Base-by-base conservation (phyloP, 2,329 filamentous ascomycete genomes). In the Ophiostoma pallidulum region DNA sequence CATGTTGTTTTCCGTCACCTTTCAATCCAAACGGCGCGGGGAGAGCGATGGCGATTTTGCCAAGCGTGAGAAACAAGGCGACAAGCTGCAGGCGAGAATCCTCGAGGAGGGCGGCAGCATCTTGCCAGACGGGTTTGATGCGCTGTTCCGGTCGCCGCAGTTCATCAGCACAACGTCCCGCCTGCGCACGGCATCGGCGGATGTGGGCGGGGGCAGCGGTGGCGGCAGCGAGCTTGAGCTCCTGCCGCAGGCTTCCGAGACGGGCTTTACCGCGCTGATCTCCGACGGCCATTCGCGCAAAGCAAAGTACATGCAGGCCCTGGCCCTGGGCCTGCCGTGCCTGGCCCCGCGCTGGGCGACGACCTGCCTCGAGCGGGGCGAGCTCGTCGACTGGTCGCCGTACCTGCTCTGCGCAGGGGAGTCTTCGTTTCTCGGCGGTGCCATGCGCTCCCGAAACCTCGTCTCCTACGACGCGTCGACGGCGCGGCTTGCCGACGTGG, bases 231-330 rank as follows among this genome's bases (percentile, higher is more conserved):
- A 64, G 3, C 65, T 92, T 16, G 68, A 63, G 1, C 70, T 94
- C 1, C 78, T 68, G 2, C 54, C 69, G 10, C 62, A 69, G 19
- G 75, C 75, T 19, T 59, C 67, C 31, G 66, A 73, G 2, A 69
- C 81, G 1, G 83, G 86, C 0, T 97, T 98, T 59, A 80, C 86
- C 0, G 90, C 88, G 4, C 69, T 97, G 13, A 86, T 98, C 51
- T 84, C 90, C 0, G 87, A 97, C 59, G 77, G 79, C 4, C 85
- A 95, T 62, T 92, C 86, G 7, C 80, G 91, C 40, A 89, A 88
- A 53, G 78, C 82, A 42, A 98, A 97, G 62, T 96, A 92, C 63
- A 86, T 97, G 73, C 90, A 97, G 66, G 92, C 92, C 0, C 75
- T 98, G 2, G 90, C 92, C 0, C 75, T 98, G 1, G 88, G 87